Percentiles rank a stretch among this genome's conserved stretches.
phyloP scores from a whole-genome alignment of 179 eudicot species.

The Beta corolliflora region DNA sequence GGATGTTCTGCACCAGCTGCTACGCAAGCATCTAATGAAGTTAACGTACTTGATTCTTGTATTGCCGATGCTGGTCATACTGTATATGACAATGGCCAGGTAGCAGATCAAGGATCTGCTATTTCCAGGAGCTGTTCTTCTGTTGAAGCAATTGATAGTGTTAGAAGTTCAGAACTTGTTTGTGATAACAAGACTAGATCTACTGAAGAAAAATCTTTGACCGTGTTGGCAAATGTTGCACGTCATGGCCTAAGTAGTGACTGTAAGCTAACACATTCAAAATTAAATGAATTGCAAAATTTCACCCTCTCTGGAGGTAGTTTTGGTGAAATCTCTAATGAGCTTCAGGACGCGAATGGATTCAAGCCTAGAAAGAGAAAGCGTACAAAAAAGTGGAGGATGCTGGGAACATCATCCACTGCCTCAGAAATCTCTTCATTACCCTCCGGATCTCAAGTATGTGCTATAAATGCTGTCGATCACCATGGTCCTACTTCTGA shows the following conservation, averaged over 20 bases:
- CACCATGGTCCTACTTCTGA: conserved; percentile 26
- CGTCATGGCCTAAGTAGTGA: conserved; percentile 40
- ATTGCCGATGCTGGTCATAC: conserved; percentile 36
- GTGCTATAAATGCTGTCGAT: conserved; percentile 29
- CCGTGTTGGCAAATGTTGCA: conserved; percentile 28
- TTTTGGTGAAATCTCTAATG: conserved; percentile 20
- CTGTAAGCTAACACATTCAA: conserved; percentile 34
- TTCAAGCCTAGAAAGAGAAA: conserved; percentile 35
- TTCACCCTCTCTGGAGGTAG: conserved; percentile 25
- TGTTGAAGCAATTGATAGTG: conserved; percentile 51
- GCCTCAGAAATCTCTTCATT: conserved; percentile 31
- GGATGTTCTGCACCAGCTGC: conserved; percentile 61
- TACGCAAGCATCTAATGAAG: conserved; percentile 50
- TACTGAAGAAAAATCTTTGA: conserved; percentile 34
- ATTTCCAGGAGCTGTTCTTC: conserved; percentile 52
- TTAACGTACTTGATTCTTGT: conserved; percentile 42
- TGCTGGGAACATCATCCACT: conserved; percentile 32
- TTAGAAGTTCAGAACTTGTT: conserved; percentile 36
- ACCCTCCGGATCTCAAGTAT: conserved; percentile 22
- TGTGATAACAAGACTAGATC: conserved; percentile 31
- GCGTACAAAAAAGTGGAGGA: conserved; percentile 37
- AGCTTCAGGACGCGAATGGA: conserved; percentile 23
- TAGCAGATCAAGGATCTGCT: conserved; percentile 59
- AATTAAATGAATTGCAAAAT: conserved; percentile 33
- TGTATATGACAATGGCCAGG: conserved; percentile 27